Evolutionary conservation across 2,329 filamentous ascomycete genomes (phyloP).

Genomic region (Diaporthe nobilis): DNA sequence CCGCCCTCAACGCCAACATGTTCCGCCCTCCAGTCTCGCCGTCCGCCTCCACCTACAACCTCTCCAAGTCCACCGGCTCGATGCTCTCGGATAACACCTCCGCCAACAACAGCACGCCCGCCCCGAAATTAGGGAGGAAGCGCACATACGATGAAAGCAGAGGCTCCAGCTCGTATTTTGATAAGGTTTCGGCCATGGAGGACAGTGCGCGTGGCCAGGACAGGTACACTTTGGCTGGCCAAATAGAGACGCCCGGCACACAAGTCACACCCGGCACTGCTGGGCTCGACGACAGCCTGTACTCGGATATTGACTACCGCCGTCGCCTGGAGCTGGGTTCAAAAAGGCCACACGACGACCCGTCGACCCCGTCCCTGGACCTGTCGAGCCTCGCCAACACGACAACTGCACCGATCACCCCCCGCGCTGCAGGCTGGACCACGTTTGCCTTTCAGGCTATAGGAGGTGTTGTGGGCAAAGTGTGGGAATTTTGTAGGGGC

Average conservation of each 20-base stretch:
- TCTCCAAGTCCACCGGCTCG: constrained; percentile 55
- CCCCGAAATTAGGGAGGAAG: constrained; percentile 63
- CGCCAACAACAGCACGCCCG: constrained; percentile 47
- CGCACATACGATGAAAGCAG: constrained; percentile 51
- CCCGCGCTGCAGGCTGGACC: constrained; percentile 64
- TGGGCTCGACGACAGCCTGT: constrained; percentile 66
- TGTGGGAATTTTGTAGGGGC: constrained; percentile 86
- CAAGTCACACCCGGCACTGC: constrained; percentile 49
- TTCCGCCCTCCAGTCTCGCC: constrained; percentile 52
- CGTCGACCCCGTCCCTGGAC: constrained; percentile 52
- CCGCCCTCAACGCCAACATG: constrained; percentile 50
- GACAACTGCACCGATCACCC: constrained; percentile 46
- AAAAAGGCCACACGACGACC: constrained; percentile 56
- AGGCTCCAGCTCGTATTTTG: constrained; percentile 50
- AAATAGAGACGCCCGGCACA: constrained; percentile 63
- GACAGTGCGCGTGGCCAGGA: constrained; percentile 45
- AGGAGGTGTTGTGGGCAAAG: constrained; percentile 79
- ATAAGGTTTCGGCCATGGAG: constrained; percentile 46
- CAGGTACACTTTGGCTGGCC: constrained; percentile 67
- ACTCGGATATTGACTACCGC: constrained; percentile 70
- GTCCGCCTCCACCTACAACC: constrained; percentile 46
- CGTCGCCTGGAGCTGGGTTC: constrained; percentile 61
- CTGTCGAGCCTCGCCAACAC: constrained; percentile 50
- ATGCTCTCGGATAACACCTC: constrained; percentile 55
- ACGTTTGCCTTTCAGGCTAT: constrained; percentile 73